Evolutionary conservation across 2,329 filamentous ascomycete species (phyloP), one percentile per base, ranked within the genome.

Genomic region (Clarireedia hainanense): DNA sequence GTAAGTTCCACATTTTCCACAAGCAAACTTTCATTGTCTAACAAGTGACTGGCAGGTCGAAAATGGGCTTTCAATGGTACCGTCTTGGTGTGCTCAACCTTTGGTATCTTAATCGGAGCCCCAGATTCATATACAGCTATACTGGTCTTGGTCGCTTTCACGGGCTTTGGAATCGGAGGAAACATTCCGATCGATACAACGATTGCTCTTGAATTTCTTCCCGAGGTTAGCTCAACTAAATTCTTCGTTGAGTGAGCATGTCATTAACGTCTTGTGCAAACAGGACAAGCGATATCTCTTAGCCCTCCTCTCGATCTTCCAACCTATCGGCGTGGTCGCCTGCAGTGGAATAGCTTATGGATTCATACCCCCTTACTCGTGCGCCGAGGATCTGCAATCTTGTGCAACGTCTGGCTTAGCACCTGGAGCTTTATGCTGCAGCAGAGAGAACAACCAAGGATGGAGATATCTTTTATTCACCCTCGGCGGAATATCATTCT

Each of bases 401-500:
- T 64, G 63, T 6, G 57, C 50, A 40, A 55, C 62, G 15, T 71
- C 69, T 6, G 43, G 23, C 37, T 43, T 53, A 15, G 17, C 24
- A 43, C 43, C 50, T n/a, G 43, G 34, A 15, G 20, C 43, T 42
- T 10, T 20, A 58, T 73, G 71, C 51, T 55, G 52, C 20, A 61
- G 67, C 3, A 66, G 63, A 46, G 37, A 62, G 26, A 66, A 75
- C 50, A 83, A 84, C 59, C 78, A 80, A 73, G 81, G 80, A 2
- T 84, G 80, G 80, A 68, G 80, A 40, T 83, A 82, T 63, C 78
- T 79, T 43, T 68, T 81, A 60, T 74, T 80, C 53, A 69, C 73
- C 6, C 76, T 83, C 68, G 80, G 80, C 6, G 76, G 73, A 0
- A 70, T 82, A 10, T 75, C 80, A 0, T 70, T 83, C 55, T 59